A percentile compares a stretch with the other conserved stretches of the same genome.
These are phyloP conservation scores for Capsicum rhomboideum DNA, from an alignment of 257 asterid genomes.

Conservation along the genomic window DNA sequence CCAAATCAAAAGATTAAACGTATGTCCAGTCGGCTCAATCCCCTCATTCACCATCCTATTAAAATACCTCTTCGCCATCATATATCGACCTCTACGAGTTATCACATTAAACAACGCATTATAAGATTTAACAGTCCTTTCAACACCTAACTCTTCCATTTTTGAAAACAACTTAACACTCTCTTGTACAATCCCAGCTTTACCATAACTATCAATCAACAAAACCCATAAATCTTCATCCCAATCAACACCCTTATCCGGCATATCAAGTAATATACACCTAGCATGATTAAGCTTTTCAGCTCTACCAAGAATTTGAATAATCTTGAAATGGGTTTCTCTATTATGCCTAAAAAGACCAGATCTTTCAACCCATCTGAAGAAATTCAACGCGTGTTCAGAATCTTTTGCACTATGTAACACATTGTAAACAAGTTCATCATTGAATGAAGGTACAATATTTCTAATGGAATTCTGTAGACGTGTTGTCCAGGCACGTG, in stretches of 20 bases:
- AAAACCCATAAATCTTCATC: conserved; percentile 87
- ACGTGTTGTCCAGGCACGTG: conserved; percentile 88
- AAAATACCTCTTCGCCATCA: conserved; percentile 84
- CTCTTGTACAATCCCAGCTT: conserved; percentile 89
- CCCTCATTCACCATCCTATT: conserved; percentile 80
- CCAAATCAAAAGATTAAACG: conserved; percentile 73
- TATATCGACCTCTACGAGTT: conserved; percentile 62
- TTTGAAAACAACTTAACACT: conserved; percentile 75
- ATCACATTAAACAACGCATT: conserved; percentile 72
- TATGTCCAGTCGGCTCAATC: conserved; percentile 70
- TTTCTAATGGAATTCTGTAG: conserved; percentile 74
- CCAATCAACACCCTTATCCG: conserved; percentile 71
- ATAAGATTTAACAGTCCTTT: conserved; percentile 53
- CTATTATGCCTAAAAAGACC: conserved; percentile 48
- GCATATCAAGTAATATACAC: conserved; percentile 84
- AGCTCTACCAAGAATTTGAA: conserved; percentile 70
- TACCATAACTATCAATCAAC: conserved; percentile 78
- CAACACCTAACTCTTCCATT: conserved; percentile 76
- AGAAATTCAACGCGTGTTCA: conserved; percentile 92
- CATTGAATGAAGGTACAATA: conserved; percentile 62
- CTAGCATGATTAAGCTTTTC: conserved; percentile 79
- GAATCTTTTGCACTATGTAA: conserved; percentile 52
- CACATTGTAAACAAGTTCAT: conserved; percentile 75
- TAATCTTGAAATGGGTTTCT: conserved; percentile 66
- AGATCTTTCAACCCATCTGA: conserved; percentile 87